Evolutionary conservation across 768 basidiomycete species (phyloP).

Genomic region (Pseudohyphozyma bogoriensis): DNA sequence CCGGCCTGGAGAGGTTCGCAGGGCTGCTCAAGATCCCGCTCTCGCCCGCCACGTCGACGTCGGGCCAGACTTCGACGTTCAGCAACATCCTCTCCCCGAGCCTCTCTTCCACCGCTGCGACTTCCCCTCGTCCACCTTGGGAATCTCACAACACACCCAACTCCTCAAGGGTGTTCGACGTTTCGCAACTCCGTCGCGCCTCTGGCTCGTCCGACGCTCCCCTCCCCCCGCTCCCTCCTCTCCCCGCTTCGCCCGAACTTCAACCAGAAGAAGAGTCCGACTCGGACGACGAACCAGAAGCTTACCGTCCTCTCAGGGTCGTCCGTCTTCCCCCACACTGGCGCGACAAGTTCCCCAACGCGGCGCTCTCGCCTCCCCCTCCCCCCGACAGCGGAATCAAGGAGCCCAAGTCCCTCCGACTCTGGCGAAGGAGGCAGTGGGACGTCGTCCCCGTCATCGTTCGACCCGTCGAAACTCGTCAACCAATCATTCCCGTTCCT

Average conservation of each 20-base stretch:
- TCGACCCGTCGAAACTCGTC: conserved; percentile 1
- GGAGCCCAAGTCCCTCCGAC: conserved; percentile 8
- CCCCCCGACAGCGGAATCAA: not conserved
- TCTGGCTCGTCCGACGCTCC: not conserved
- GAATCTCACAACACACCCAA: no score
- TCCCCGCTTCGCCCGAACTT: not conserved
- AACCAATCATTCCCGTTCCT: no score
- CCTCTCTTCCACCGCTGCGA: not conserved
- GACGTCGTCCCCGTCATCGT: conserved; percentile 18
- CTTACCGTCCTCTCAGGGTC: conserved; percentile 19
- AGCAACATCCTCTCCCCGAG: not conserved
- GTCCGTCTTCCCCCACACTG: conserved; percentile 9
- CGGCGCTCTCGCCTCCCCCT: not conserved
- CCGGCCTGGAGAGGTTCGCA: not conserved
- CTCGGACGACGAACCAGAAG: conserved; percentile 17
- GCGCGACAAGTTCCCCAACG: conserved; percentile 21
- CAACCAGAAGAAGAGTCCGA: conserved; percentile 1
- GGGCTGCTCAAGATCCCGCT: not conserved
- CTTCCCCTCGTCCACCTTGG: not conserved
- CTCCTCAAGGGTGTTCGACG: not conserved
- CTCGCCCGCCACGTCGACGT: not conserved
- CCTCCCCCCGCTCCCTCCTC: not conserved
- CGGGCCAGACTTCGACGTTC: not conserved
- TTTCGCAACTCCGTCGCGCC: not conserved
- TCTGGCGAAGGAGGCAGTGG: conserved; percentile 25